Evolutionary conservation across 208 protist genomes (phyloP).

Genomic region (Leishmania turanica): DNA sequence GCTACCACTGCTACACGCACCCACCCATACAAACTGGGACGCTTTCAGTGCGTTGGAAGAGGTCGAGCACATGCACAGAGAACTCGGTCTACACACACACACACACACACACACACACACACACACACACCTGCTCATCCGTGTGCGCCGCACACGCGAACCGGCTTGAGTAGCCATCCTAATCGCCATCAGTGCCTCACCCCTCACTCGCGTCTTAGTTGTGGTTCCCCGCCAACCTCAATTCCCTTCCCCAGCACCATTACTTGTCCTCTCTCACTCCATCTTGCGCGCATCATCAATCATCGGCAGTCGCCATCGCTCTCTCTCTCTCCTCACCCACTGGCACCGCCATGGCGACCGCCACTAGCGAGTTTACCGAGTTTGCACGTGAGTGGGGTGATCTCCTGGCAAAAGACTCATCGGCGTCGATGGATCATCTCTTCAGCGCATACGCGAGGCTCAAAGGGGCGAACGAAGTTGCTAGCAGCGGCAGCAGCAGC

Average conservation of each 20-base stretch:
- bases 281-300: background rate
- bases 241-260: background rate
- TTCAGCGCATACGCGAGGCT: background rate
- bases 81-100: background rate
- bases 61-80: background rate
- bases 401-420: constrained; percentile 14
- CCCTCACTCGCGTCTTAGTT: background rate
- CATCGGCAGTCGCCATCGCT: background rate
- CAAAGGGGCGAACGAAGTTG: background rate
- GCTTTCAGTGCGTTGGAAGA: background rate
- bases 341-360: background rate
- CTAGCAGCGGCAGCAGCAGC: background rate
- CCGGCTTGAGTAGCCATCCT: background rate
- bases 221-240: background rate
- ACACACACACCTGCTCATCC: too few species aligned
- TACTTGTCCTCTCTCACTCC: background rate
- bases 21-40: background rate
- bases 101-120: background rate
- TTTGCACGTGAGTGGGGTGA: constrained; percentile 25
- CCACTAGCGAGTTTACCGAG: constrained; percentile 11
- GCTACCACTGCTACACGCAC: background rate
- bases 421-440: constrained; percentile 21
- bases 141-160: background rate
- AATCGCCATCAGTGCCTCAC: background rate
- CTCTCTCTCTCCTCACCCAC: background rate